Evolutionary conservation across 2,329 filamentous ascomycete species (phyloP), one percentile per base, ranked within the genome.

Genomic region (Neopestalotiopsis rosae): DNA sequence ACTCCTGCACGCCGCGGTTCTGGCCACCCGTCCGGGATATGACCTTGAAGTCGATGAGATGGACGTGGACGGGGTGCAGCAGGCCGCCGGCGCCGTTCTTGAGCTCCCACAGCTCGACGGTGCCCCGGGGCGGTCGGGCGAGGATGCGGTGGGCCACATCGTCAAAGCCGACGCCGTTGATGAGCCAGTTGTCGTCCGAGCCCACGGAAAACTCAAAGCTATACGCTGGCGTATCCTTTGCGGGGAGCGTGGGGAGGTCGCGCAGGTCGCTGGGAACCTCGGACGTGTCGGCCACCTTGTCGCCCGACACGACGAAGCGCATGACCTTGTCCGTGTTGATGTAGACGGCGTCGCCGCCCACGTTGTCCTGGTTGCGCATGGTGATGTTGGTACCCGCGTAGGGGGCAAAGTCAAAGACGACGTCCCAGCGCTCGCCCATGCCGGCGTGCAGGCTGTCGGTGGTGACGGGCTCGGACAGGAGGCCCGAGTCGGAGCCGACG

Each of bases 391-490:
- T 79, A 56, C 85, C 85, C 1, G 79, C 79, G 70, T 81, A 86
- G 2, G 74, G 69, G 14, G 83, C 76, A 72, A 90, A 90, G 76
- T 90, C 88, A 67, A 90, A 77, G 20, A 90, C 79, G 28, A 89
- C 78, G 72, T 90, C 88, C 71, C 86, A 90, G 4, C 88, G 83
- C 74, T 90, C 88, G 5, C 86, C 88, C 79, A 88, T 87, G 6
- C 86, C 79, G 49, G 89, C 78, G 42, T 81, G 79, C 4, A 88
- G 72, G n/a, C 78, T 76, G 20, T 78, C 79, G 2, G 81, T 78
- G 4, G 74, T 72, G 1, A 87, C 82, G 0, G 87, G 85, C 17
- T 78, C 72, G 3, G 78, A 77, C 13, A 88, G 80, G 0, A 89
- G 82, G 9, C 88, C 87, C 12, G 83, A 77, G 72, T 90, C 88